Percentiles rank a stretch among this genome's conserved stretches.
phyloP scores from a whole-genome alignment of 2,329 filamentous ascomycete species.

The Bretziella fagacearum region DNA sequence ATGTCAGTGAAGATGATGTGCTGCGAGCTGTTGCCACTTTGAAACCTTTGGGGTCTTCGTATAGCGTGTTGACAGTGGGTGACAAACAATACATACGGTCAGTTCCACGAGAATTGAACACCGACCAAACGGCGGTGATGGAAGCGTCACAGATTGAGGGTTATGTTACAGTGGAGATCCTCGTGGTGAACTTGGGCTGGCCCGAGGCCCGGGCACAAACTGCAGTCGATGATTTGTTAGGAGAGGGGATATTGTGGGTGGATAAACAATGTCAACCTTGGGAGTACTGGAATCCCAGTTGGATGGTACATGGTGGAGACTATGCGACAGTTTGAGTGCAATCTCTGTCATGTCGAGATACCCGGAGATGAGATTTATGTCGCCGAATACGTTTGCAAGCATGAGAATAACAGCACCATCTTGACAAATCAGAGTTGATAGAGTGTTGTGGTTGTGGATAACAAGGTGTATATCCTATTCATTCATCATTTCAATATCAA shows the following conservation, averaged over 20 bases:
- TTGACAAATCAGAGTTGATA: not conserved
- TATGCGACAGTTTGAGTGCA: too few species aligned
- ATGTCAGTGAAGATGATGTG: slow-evolving; percentile 84
- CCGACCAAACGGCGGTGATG: slow-evolving; percentile 78
- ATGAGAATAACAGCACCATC: not conserved
- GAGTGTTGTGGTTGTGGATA: not conserved
- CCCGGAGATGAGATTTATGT: too few species aligned
- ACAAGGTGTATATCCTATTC: not conserved
- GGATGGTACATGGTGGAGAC: slow-evolving; percentile 34
- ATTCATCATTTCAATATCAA: not conserved
- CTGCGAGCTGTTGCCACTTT: slow-evolving; percentile 76
- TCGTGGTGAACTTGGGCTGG: slow-evolving; percentile 76
- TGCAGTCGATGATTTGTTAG: slow-evolving; percentile 75
- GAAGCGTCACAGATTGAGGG: slow-evolving; percentile 83
- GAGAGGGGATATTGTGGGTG: slow-evolving; percentile 84
- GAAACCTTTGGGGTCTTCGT: slow-evolving; percentile 72
- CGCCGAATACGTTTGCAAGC: too few species aligned
- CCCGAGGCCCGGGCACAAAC: slow-evolving; percentile 70
- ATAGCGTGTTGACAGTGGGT: slow-evolving; percentile 70
- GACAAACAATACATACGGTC: slow-evolving; percentile 76
- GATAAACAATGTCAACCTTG: slow-evolving; percentile 64
- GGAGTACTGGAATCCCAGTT: slow-evolving; percentile 84
- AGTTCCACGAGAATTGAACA: slow-evolving; percentile 87
- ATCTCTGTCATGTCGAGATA: too few species aligned
- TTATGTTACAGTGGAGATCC: slow-evolving; percentile 77